phyloP scores from a whole-genome alignment of 306 rosid species.

The Begonia masoniana region DNA sequence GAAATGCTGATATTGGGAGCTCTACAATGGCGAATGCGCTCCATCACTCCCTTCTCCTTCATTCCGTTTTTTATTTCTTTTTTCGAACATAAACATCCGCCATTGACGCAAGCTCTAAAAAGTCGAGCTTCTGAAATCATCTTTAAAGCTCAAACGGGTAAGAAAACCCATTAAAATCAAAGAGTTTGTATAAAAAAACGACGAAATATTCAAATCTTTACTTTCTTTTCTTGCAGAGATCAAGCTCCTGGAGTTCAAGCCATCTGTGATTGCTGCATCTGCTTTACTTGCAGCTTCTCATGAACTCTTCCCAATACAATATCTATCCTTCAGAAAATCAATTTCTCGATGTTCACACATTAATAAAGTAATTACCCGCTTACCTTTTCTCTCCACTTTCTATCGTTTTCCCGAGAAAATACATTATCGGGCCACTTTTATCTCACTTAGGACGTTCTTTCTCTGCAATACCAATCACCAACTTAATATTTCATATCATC shows the following conservation, averaged over 20 bases:
- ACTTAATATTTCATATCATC: too few relatives aligned
- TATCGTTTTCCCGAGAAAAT: not conserved
- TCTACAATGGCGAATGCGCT: conserved; percentile 88
- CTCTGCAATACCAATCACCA: too few relatives aligned
- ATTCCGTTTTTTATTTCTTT: conserved; percentile 42
- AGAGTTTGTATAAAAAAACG: not conserved
- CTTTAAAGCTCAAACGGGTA: conserved; percentile 71
- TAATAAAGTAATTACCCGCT: conserved; percentile 37
- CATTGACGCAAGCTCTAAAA: conserved; percentile 48
- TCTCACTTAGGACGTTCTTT: too few relatives aligned
- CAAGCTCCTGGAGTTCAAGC: conserved; percentile 63
- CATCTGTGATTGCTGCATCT: conserved; percentile 72
- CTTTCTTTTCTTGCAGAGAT: conserved; percentile 34
- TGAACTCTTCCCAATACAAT: conserved; percentile 72
- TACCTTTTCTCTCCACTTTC: not conserved
- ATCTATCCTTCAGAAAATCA: conserved; percentile 46
- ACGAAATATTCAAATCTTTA: not conserved
- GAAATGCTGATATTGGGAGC: conserved; percentile 64
- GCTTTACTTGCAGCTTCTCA: conserved; percentile 67
- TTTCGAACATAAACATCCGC: conserved; percentile 38
- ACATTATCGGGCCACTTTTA: too few relatives aligned
- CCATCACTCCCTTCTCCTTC: conserved; percentile 88
- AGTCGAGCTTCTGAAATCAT: conserved; percentile 61
- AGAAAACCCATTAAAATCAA: not conserved
- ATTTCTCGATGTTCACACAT: conserved; percentile 43